A percentile compares a stretch with the other conserved stretches of the same genome.
Evolutionary conservation across 306 rosid species (phyloP).

Genomic region (Quercus rubra): DNA sequence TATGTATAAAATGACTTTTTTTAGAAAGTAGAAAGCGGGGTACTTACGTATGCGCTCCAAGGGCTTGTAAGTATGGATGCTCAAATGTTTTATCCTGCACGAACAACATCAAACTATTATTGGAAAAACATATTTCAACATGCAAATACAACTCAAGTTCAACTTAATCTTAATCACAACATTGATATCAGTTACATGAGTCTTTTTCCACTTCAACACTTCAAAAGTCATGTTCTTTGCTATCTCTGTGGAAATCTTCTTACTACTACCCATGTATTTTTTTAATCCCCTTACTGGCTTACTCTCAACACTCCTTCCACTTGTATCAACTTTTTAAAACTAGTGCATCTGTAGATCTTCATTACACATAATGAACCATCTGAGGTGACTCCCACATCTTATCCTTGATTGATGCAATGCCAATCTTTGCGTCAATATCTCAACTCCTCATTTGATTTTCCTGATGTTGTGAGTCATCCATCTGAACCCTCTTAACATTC

Average conservation of each 20-base stretch:
- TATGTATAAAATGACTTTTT: not conserved
- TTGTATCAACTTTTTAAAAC: not conserved
- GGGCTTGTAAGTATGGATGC: constrained; percentile 84
- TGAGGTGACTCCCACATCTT: not conserved
- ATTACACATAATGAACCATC: not conserved
- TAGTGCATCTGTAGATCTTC: not conserved
- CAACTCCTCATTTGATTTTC: not conserved
- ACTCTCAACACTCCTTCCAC: not conserved
- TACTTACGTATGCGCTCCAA: constrained; percentile 90
- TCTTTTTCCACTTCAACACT: not conserved
- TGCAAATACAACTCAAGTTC: not conserved
- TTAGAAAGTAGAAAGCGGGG: not conserved
- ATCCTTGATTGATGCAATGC: not conserved
- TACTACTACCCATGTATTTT: not conserved
- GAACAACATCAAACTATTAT: constrained; percentile 15
- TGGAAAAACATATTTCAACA: not conserved
- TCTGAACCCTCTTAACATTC: too few species aligned
- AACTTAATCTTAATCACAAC: not conserved
- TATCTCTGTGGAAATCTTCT: not conserved
- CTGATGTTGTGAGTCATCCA: not conserved
- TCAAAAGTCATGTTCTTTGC: not conserved
- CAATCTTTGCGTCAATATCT: not conserved
- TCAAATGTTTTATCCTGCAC: constrained; percentile 93
- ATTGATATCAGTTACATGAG: too few species aligned
- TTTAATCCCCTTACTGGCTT: not conserved